Base-by-base conservation (phyloP, 345 rosid genomes). In the Populus simonii region DNA sequence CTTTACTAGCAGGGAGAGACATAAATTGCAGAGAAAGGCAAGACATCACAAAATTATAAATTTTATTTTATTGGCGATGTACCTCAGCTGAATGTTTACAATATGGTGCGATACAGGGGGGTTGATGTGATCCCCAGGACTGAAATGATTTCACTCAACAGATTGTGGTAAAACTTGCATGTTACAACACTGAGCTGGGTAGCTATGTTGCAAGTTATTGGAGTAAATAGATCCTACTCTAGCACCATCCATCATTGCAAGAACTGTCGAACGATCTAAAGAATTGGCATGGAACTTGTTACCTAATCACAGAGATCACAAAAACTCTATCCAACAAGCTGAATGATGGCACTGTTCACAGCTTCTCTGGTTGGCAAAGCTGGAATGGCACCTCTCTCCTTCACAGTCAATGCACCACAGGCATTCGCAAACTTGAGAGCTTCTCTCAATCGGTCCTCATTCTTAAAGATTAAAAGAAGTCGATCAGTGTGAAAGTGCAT, bases 321-420 rank as follows among this genome's bases (percentile, higher is more conserved):
- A 41, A 57, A 59, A 55, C 16, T 59, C 66, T 85, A 89, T 35
- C 87, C 79, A 7, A 85, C 89, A 7, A 83, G 45, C 66, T 88
- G 84, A 8, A 90, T 82, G 31, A 93, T 55, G 61, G 91, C 84
- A 68, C 83, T 74, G 70, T 84, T 84, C 12, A 93, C 98, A 68
- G 90, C 89, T 85, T 92, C 92, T 85, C 70, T 86, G 0, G 94
- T 91, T 17, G 99, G 98, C 86, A 96, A 86, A 1, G 98, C 97
- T 0, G 99, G 98, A 41, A 96, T 96, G 13, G 97, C 97, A 29
- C 97, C 99, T 87, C 99, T 88, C 77, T 88, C 94, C 25, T 68
- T 93, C 43, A 93, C 99, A 0, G 99, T 90, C 82, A 96, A 85
- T 45, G 99, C 99, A 31, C 98, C 99, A 12, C 99, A 96, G 1